These are phyloP conservation scores for Gelatoporia subvermispora DNA, from an alignment of 768 basidiomycete species.

Conservation along the genomic window DNA sequence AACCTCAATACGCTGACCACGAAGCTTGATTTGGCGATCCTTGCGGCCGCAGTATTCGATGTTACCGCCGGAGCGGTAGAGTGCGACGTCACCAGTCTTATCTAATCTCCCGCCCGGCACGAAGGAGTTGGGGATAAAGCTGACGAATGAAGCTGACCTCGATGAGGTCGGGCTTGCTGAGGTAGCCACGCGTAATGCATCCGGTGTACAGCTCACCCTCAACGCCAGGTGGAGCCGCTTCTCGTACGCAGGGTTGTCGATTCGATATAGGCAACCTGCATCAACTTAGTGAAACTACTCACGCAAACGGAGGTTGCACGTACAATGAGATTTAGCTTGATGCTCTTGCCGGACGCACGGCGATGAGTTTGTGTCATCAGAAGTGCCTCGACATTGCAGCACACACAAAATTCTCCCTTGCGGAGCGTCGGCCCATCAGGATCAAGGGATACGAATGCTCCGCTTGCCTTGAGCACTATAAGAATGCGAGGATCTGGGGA, in stretches of 20 bases:
- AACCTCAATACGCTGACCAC: constrained; percentile 28
- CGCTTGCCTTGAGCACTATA: constrained; percentile 30
- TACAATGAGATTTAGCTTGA: constrained; percentile 8
- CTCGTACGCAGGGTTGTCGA: constrained; percentile 24
- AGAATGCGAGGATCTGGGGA: constrained; percentile 24
- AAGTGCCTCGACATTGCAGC: constrained; percentile 22
- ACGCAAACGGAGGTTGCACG: constrained; percentile 6
- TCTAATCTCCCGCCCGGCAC: constrained; percentile 24
- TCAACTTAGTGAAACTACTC: background rate
- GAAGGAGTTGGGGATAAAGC: constrained; percentile 29
- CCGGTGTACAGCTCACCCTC: constrained; percentile 22
- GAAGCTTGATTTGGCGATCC: constrained; percentile 31
- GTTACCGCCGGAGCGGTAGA: constrained; percentile 24
- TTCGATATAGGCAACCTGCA: constrained; percentile 24
- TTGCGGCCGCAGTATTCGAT: constrained; percentile 28
- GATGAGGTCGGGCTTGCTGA: constrained; percentile 25
- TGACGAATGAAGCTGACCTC: constrained; percentile 21
- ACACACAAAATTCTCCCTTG: constrained; percentile 24
- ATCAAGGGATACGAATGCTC: constrained; percentile 18
- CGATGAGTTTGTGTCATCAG: constrained; percentile 20
- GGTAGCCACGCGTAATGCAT: constrained; percentile 19
- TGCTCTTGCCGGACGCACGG: constrained; percentile 12
- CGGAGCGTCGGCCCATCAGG: constrained; percentile 26
- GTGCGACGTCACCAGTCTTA: constrained; percentile 26
- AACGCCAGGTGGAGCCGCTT: constrained; percentile 18